Evolutionary conservation across 345 rosid species (phyloP), one percentile per base, ranked within the genome.

Genomic region (Isatis tinctoria): DNA sequence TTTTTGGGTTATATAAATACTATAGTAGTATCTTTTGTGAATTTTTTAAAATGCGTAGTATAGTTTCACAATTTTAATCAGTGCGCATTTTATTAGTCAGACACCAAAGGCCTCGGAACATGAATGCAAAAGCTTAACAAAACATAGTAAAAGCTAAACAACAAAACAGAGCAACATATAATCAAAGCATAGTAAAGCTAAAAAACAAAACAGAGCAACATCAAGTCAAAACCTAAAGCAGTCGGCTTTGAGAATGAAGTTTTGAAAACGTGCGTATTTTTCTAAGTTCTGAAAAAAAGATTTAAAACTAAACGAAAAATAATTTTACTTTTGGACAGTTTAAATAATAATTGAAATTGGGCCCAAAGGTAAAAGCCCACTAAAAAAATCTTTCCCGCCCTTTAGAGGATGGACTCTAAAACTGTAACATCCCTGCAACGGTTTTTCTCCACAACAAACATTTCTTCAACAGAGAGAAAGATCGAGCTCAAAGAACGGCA

Each of bases 351-450:
- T 30, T 12, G 1, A 18, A 12, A 40, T n/a, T 60, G 49, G 59
- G 49, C 30, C 59, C 20, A 4, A 22, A 11, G 6, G 7, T 12
- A 33, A 60, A 63, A 43, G 77, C 71, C 77, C 57, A 63, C 0
- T 18, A 39, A 6, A 0, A 2, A 63, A 44, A 3, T 65, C 4
- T 43, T 30, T 74, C 77, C 77, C 77, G 72, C 77, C 20, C 16
- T 47, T 24, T 33, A 35, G 4, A 33, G 27, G 45, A 60, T 22
- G 4, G n/a, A 22, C 37, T n/a, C 10, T 37, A 7, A 4, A 1
- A 17, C 45, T 64, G 58, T 56, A 65, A 64, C 71, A 44, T 65
- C 71, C 40, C n/a, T 57, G 33, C 16, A 74, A 74, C 78, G 40
- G 72, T 24, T 65, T 57, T 45, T 35, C 44, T 59, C 30, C 24